Conservation (phyloP, 164 flowering plant species). For the Cinnamomum micranthum region DNA sequence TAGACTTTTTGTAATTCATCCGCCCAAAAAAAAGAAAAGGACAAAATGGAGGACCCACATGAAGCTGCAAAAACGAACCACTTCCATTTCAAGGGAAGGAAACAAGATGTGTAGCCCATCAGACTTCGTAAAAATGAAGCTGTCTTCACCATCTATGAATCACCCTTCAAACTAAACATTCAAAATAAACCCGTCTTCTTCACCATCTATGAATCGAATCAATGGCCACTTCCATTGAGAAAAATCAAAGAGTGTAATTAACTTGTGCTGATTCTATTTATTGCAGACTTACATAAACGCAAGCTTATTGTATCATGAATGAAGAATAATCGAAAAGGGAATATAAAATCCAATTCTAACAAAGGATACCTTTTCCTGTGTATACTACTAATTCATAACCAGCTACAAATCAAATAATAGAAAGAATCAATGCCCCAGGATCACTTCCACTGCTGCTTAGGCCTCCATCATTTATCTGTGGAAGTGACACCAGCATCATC, state of each 20-base stretch:
- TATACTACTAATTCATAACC: not conserved
- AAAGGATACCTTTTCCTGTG: not conserved
- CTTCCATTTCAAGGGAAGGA: too few species aligned
- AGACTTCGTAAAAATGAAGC: too few species aligned
- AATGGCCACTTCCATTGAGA: too few species aligned
- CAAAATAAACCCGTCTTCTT: too few species aligned
- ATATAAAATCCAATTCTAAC: not conserved
- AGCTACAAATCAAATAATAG: not conserved
- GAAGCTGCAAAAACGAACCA: too few species aligned
- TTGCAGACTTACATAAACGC: not conserved
- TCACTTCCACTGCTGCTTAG: not conserved
- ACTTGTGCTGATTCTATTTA: not conserved
- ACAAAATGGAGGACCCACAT: too few species aligned
- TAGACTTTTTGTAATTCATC: too few species aligned
- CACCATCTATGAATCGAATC: too few species aligned
- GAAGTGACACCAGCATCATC: slow-evolving; percentile 13
- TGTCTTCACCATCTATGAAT: too few species aligned
- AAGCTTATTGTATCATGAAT: not conserved
- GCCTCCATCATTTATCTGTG: not conserved
- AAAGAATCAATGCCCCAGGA: not conserved
- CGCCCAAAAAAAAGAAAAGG: too few species aligned
- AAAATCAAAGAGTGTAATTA: not conserved
- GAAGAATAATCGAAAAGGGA: not conserved
- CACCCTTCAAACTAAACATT: too few species aligned
- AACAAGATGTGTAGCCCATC: too few species aligned